phyloP scores from a whole-genome alignment of 169 alveolate species.

The Theileria orientalis region DNA sequence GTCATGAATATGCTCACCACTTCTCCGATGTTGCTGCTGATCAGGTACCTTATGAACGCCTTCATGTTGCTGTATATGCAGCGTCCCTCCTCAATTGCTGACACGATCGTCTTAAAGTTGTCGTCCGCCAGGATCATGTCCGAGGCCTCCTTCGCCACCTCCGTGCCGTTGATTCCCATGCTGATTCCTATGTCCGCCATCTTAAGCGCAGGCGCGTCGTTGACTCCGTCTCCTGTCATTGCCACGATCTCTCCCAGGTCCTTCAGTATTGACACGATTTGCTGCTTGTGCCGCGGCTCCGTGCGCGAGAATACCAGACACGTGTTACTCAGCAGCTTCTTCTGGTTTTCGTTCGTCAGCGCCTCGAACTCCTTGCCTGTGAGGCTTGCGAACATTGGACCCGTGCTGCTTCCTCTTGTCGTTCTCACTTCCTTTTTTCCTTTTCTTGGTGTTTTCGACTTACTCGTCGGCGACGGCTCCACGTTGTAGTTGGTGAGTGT shows the following conservation, averaged over 20 bases:
- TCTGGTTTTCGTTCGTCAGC: conserved; percentile 76
- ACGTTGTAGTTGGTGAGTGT: neutral
- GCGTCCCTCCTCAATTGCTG: conserved; percentile 99
- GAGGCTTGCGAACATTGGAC: conserved; percentile 69
- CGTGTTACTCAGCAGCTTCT: conserved; percentile 75
- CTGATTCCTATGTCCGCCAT: conserved; percentile 98
- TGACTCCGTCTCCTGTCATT: conserved; percentile 99
- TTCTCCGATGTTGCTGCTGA: conserved; percentile 98
- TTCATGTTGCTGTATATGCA: conserved; percentile 98
- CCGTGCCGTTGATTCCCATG: conserved; percentile 99
- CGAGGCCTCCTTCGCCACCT: conserved; percentile 99
- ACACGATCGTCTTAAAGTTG: conserved; percentile 97
- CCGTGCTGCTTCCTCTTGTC: conserved; percentile 52
- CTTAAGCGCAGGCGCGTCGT: conserved; percentile 99
- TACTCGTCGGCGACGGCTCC: neutral
- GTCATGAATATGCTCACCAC: conserved; percentile 98
- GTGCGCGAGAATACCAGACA: conserved; percentile 97
- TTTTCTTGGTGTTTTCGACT: no score
- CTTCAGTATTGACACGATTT: conserved; percentile 91
- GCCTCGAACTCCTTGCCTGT: conserved; percentile 95
- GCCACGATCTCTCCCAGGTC: conserved; percentile 93
- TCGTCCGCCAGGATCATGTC: conserved; percentile 99
- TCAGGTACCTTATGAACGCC: conserved; percentile 96
- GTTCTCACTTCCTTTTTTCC: no score
- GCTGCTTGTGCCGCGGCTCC: conserved; percentile 98